These are phyloP conservation scores for Tricholoma sp. DNA, from an alignment of 768 basidiomycete species.

Conservation along the genomic window DNA sequence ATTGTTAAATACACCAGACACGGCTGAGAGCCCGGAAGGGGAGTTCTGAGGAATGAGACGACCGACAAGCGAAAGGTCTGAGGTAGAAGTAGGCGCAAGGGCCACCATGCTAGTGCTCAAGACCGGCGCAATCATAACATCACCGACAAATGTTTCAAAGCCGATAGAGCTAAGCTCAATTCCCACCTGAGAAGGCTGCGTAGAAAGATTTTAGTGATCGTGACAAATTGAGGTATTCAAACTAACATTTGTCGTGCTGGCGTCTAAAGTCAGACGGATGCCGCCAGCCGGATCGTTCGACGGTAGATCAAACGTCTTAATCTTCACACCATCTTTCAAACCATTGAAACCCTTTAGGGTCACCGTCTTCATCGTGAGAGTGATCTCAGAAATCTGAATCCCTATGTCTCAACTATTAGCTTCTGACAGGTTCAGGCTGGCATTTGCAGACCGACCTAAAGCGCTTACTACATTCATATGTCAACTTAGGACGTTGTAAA, in stretches of 20 bases:
- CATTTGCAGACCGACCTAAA: constrained; percentile 33
- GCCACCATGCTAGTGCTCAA: constrained; percentile 43
- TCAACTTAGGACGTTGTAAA: neutral
- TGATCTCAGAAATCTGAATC: constrained; percentile 52
- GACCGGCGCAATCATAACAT: constrained; percentile 55
- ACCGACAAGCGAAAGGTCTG: constrained; percentile 50
- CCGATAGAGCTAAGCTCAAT: constrained; percentile 55
- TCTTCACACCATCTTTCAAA: constrained; percentile 53
- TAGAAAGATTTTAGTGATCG: neutral
- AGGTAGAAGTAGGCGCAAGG: constrained; percentile 48
- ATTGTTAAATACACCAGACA: constrained; percentile 65
- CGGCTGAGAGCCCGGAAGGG: constrained; percentile 44
- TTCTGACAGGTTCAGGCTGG: neutral
- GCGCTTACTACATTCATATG: constrained; percentile 40
- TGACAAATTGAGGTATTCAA: constrained; percentile 14
- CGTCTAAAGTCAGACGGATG: constrained; percentile 60
- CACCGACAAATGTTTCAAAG: constrained; percentile 53
- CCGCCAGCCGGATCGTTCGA: constrained; percentile 67
- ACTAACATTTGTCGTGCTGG: constrained; percentile 50
- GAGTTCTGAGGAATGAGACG: constrained; percentile 59
- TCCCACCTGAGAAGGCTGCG: constrained; percentile 70
- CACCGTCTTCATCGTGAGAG: constrained; percentile 50
- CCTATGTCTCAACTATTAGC: constrained; percentile 29
- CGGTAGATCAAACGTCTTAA: constrained; percentile 66
- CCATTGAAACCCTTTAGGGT: constrained; percentile 69